Base-by-base conservation (phyloP, 208 protist species). In the Plasmodiophora brassicae region DNA sequence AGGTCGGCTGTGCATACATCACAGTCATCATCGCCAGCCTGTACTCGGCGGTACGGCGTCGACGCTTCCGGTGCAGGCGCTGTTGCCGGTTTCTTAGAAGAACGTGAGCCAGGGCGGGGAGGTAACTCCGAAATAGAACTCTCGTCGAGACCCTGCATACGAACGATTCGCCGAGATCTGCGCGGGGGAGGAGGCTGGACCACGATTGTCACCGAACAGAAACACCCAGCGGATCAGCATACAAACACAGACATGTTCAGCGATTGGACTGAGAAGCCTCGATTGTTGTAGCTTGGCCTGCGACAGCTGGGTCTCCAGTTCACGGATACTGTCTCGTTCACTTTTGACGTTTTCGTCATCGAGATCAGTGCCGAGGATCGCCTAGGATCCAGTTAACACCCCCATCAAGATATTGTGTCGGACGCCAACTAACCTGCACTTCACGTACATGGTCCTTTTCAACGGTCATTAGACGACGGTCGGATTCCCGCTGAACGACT, bases 271-370 rank as follows among this genome's bases (percentile, higher is more conserved):
- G 5, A 78, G n/a, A n/a, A 78, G 65, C 41, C 41, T n/a, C 5
- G 65, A 78, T 78, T 78, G 65, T 32, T 78, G 65, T 78, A n/a
- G 65, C 65, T 78, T 78, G 65, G 41, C 65, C 20, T 32, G 65
- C 32, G 14, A 38, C n/a, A 78, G 65, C 65, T 78, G 65, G 14
- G 65, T 36, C n/a, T 78, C 65, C 10, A 78, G 65, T 32, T 78
- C n/a, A n/a, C 65, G 32, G n/a, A 78, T 78, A 78, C 65, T 78
- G n/a, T n/a, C n/a, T n/a, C n/a, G n/a, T n/a, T n/a, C n/a, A n/a
- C n/a, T n/a, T n/a, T n/a, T n/a, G n/a, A n/a, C n/a, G n/a, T 32
- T 78, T 57, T 57, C 20, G 5, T 78, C 65, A 8, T 32, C 65
- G 41, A 78, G 41, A 14, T 78, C 65, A 5, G n/a, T 32, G 5